phyloP scores from a whole-genome alignment of 306 rosid species.

The Urtica urens region DNA sequence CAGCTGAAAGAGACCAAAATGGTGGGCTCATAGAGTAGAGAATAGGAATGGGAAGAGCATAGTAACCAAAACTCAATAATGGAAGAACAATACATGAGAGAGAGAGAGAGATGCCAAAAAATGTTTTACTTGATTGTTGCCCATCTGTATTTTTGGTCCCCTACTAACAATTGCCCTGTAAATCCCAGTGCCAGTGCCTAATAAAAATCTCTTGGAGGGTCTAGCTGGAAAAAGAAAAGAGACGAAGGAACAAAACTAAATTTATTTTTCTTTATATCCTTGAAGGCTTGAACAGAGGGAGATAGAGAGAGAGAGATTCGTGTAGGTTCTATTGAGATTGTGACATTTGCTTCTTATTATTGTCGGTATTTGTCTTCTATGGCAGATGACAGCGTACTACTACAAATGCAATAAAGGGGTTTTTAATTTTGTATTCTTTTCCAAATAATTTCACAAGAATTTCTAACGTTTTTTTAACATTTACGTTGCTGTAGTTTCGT shows the following conservation, averaged over 20 bases:
- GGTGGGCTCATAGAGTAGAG: slow-evolving; percentile 29
- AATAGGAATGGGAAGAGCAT: slow-evolving; percentile 27
- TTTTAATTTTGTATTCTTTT: background rate
- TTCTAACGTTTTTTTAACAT: no score
- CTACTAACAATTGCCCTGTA: slow-evolving; percentile 33
- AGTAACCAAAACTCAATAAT: slow-evolving; percentile 32
- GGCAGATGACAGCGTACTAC: slow-evolving; percentile 14
- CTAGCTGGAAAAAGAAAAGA: slow-evolving; percentile 32
- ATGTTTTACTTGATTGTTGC: slow-evolving; percentile 22
- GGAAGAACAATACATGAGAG: slow-evolving; percentile 17
- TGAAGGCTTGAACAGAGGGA: no score
- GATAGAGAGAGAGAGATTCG: background rate
- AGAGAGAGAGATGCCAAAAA: slow-evolving; percentile 26
- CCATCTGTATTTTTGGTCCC: slow-evolving; percentile 37
- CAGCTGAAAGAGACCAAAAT: slow-evolving; percentile 17
- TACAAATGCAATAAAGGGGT: slow-evolving; percentile 1
- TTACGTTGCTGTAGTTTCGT: no score
- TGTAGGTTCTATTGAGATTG: slow-evolving; percentile 16
- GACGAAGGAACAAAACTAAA: background rate
- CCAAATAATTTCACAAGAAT: no score
- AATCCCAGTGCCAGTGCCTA: slow-evolving; percentile 39
- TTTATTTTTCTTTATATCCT: slow-evolving; percentile 8
- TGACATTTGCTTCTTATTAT: slow-evolving; percentile 30
- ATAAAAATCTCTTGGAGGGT: slow-evolving; percentile 8
- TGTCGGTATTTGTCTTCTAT: slow-evolving; percentile 25